Evolutionary conservation across 805 yeast genomes (phyloP).

Genomic region (Candida silvicultrix): DNA sequence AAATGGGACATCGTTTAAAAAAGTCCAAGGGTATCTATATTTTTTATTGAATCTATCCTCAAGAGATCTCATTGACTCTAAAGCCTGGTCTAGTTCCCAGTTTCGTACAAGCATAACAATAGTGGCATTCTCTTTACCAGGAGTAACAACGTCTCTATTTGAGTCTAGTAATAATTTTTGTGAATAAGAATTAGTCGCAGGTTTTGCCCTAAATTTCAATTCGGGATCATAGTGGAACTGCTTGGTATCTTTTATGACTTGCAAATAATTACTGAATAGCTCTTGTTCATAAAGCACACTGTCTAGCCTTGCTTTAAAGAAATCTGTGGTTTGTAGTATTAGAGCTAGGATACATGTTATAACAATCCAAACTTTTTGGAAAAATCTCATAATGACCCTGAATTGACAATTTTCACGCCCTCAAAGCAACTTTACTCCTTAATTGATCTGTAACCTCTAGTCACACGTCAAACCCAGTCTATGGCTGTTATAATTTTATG

Average conservation of each 20-base stretch:
- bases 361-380: conserved; percentile 22
- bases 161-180: conserved; percentile 22
- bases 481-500: too few relatives aligned
- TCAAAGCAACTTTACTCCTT: too few relatives aligned
- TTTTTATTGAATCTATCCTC: conserved; percentile 69
- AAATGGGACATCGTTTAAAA: conserved; percentile 70
- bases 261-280: conserved; percentile 18
- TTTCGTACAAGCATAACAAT: conserved; percentile 84
- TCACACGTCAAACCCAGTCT: too few relatives aligned
- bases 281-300: conserved; percentile 12
- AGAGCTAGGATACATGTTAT: conserved; percentile 16
- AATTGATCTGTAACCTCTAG: too few relatives aligned
- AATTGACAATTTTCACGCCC: too few relatives aligned
- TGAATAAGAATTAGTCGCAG: conserved; percentile 34
- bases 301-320: conserved; percentile 15
- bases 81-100: conserved; percentile 68
- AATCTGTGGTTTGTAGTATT: conserved; percentile 13
- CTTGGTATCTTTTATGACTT: conserved; percentile 13
- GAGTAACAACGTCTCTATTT: conserved; percentile 27
- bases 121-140: conserved; percentile 74
- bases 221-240: conserved; percentile 9
- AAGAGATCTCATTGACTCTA: conserved; percentile 67
- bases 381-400: conserved; percentile 19
- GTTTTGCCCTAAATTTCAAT: conserved; percentile 23
- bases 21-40: conserved; percentile 72